Conservation (phyloP, 2,329 filamentous ascomycete species). For the Botryotinia calthae region DNA sequence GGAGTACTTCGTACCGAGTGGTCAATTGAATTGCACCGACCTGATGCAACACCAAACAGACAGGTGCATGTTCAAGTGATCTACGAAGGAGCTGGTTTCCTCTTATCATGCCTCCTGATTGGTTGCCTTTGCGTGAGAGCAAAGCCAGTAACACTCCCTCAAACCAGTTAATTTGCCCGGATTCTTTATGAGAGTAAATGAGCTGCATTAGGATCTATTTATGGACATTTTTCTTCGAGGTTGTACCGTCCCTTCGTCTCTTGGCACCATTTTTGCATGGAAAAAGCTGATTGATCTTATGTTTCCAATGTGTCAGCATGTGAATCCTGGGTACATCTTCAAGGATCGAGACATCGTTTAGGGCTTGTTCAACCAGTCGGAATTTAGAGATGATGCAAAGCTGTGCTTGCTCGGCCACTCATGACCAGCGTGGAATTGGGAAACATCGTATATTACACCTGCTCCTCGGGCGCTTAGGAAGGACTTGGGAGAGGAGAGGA, state of each 20-base stretch:
- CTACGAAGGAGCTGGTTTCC: not conserved
- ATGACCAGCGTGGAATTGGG: not conserved
- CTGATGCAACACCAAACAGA: not conserved
- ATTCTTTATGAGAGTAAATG: conserved; percentile 17
- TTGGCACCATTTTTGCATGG: conserved; percentile 3
- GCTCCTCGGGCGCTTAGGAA: conserved; percentile 15
- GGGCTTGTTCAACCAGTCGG: conserved; percentile 16
- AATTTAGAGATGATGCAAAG: not conserved
- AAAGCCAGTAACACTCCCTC: conserved; percentile 6
- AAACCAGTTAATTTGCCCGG: conserved; percentile 9
- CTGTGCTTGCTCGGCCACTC: conserved; percentile 17
- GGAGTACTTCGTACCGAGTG: not conserved
- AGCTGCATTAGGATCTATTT: conserved; percentile 19
- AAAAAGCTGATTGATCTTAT: conserved; percentile 16
- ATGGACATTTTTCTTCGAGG: conserved; percentile 1
- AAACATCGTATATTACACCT: conserved; percentile 10
- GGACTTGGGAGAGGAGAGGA: not conserved
- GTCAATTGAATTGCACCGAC: not conserved
- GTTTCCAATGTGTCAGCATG: conserved; percentile 13
- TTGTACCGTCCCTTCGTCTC: not conserved
- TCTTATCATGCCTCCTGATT: not conserved
- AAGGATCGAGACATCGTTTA: conserved; percentile 11
- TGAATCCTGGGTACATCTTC: conserved; percentile 14
- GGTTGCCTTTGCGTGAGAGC: not conserved
- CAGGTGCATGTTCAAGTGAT: not conserved